phyloP scores from a whole-genome alignment of 805 yeast genomes.

The Monosporozyma solicola region DNA sequence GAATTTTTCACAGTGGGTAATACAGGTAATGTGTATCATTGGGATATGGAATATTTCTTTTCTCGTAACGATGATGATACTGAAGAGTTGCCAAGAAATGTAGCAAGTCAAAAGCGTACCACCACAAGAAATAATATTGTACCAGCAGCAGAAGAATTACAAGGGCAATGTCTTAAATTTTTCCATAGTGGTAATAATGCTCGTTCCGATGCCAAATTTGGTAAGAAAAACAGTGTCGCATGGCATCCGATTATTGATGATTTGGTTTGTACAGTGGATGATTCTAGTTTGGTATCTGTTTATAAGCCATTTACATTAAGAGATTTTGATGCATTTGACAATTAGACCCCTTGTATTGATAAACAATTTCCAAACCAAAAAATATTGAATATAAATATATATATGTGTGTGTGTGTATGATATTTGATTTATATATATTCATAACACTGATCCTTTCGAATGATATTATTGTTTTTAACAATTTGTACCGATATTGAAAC shows the following conservation, averaged over 20 bases:
- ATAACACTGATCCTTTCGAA: no score
- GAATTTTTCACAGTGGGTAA: constrained; percentile 27
- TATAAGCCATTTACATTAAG: constrained; percentile 23
- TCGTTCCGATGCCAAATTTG: constrained; percentile 8
- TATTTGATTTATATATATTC: no score
- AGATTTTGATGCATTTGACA: constrained; percentile 2
- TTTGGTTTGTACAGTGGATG: constrained; percentile 26
- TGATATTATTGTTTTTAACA: no score
- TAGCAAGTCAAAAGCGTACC: background rate
- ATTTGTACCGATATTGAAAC: no score
- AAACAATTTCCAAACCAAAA: no score
- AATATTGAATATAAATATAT: no score
- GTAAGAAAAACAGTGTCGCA: constrained; percentile 22
- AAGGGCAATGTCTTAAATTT: constrained; percentile 24
- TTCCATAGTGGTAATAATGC: constrained; percentile 26
- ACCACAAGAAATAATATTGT: background rate
- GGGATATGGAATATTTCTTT: constrained; percentile 31
- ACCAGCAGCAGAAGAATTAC: constrained; percentile 30
- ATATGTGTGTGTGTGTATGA: no score
- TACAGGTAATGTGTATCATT: constrained; percentile 28
- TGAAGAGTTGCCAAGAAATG: constrained; percentile 24
- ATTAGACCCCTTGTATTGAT: background rate
- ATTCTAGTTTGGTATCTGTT: constrained; percentile 23
- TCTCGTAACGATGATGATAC: constrained; percentile 39
- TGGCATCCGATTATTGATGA: constrained; percentile 28